Base-by-base conservation (phyloP, 306 rosid species). In the Castanea crenata region DNA sequence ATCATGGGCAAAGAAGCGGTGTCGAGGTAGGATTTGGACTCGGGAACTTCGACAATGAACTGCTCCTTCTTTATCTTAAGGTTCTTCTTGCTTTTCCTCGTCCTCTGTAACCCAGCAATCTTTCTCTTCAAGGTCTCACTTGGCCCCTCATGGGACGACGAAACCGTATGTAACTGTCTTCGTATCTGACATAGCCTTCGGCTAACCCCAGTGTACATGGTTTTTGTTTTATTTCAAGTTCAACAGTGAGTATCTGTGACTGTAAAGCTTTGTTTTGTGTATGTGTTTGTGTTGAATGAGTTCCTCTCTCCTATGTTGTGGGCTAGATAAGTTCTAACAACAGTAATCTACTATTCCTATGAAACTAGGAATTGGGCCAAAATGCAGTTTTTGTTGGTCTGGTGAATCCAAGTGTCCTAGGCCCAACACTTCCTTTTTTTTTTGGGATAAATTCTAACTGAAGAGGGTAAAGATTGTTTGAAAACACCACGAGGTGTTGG, bases 1-100 rank as follows among this genome's bases (percentile, higher is more conserved):
- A 89, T 73, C 98, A 92, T 88, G 64, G 98, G 97, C 88, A 92
- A 74, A 52, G 98, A 79, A 38, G 96, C 91, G 38, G 96, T 92
- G 83, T 95, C 99, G 19, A 95, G 93, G 81, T 78, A 91, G 16
- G 93, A 76, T 31, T 70, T 56, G 15, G 92, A 87, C 82, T 91
- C 94, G 1, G 97, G 99, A 71, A 91, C 88, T n/a, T 85, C 88
- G 14, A 95, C 93, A 58, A 91, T n/a, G 79, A 86, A 84, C 85
- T 86, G 87, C 58, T 77, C 88, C 80, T 86, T 86, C 83, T 38
- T 38, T 7, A 38, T 38, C 44, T 57, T 83, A 54, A 57, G 81
- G 11, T 82, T 61, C 21, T 59, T 82, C 78, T 18, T 83, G 21
- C 57, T 70, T 85, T 80, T 90, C 84, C 91, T 88, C 69, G 29